Evolutionary conservation across 1,139 yeast species (phyloP).

Genomic region (Hansenula sp.): DNA sequence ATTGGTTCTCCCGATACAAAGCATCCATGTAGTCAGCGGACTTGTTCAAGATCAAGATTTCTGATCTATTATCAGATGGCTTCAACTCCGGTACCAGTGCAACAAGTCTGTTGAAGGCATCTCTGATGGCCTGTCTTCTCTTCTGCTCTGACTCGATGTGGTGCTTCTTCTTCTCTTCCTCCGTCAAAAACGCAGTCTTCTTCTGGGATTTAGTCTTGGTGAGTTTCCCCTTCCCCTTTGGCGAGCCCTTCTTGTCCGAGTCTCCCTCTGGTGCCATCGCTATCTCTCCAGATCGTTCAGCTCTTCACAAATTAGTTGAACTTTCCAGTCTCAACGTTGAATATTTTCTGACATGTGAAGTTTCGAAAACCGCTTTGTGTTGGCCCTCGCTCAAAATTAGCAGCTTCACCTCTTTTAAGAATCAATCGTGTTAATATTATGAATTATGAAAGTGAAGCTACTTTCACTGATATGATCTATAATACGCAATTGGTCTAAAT

Average conservation of each 20-base stretch:
- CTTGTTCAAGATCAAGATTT: constrained; percentile 16
- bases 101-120: constrained; percentile 37
- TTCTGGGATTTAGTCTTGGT: constrained; percentile 7
- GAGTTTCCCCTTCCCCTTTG: neutral
- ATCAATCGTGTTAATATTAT: no score
- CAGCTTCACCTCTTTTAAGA: no score
- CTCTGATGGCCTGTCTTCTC: constrained; percentile 42
- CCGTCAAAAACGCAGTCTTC: constrained; percentile 15
- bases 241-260: neutral
- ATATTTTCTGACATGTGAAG: no score
- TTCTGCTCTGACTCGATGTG: constrained; percentile 48
- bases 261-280: neutral
- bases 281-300: no score
- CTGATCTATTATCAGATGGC: constrained; percentile 18
- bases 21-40: constrained; percentile 12
- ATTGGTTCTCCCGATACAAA: constrained; percentile 12
- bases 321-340: no score
- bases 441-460: no score
- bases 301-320: no score
- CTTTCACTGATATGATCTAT: no score
- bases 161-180: constrained; percentile 29
- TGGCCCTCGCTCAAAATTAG: no score
- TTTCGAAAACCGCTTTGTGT: no score
- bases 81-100: constrained; percentile 36
- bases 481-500: no score